Conservation (phyloP, 768 basidiomycete genomes). For the Podaxis rugospora region DNA sequence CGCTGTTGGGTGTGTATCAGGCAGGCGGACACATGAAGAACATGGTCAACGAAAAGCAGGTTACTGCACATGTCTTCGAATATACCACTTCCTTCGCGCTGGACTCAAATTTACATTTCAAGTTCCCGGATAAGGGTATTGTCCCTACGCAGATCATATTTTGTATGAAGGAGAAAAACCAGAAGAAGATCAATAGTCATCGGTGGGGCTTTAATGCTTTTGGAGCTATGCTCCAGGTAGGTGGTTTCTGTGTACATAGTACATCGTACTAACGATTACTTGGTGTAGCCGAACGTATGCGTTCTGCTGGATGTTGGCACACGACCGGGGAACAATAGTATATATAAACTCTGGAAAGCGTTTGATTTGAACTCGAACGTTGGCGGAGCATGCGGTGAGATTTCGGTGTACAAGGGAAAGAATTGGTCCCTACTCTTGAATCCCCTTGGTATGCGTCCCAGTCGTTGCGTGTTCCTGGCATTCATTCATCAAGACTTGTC, state of each 20-base stretch:
- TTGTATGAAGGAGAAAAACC: conserved; percentile 89
- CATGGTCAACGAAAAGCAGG: conserved; percentile 50
- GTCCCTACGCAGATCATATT: conserved; percentile 94
- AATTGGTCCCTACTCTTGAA: conserved; percentile 80
- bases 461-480: background rate
- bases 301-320: conserved; percentile 94
- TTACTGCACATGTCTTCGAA: conserved; percentile 71
- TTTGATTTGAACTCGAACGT: conserved; percentile 91
- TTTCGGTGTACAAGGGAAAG: conserved; percentile 88
- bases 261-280: conserved; percentile 1
- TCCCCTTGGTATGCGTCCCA: conserved; percentile 58
- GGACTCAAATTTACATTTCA: conserved; percentile 77
- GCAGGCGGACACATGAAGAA: conserved; percentile 46
- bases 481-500: background rate
- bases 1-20: conserved; percentile 92
- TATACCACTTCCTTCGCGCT: conserved; percentile 80
- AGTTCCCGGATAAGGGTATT: conserved; percentile 88
- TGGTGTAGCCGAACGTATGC: conserved; percentile 77
- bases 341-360: conserved; percentile 95
- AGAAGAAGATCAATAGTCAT: conserved; percentile 96
- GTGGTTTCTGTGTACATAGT: conserved; percentile 10
- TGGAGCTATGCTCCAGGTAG: conserved; percentile 73
- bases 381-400: conserved; percentile 96
- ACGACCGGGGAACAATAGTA: conserved; percentile 78
- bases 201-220: conserved; percentile 98